A percentile compares a stretch with the other conserved stretches of the same genome.
phyloP scores from a whole-genome alignment of 2,329 filamentous ascomycete genomes.

The Epichloe sylvatica region DNA sequence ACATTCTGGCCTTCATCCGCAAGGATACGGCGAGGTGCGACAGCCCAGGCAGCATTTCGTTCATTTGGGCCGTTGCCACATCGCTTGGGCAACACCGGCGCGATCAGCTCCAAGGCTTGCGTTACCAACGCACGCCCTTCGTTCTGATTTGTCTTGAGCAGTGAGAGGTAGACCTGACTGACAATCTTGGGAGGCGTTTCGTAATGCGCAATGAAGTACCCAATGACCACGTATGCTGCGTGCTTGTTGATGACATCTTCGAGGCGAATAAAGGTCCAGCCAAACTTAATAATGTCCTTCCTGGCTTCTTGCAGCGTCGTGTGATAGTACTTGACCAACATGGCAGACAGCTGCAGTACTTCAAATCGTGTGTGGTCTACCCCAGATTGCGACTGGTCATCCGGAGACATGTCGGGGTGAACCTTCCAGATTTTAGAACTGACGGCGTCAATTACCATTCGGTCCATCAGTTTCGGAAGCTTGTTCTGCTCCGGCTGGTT shows the following conservation, averaged over 20 bases:
- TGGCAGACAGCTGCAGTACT: conserved; percentile 81
- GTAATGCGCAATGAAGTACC: conserved; percentile 94
- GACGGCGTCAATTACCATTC: conserved; percentile 73
- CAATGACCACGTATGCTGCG: conserved; percentile 90
- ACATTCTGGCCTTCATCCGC: conserved; percentile 90
- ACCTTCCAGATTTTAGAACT: conserved; percentile 91
- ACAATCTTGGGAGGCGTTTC: conserved; percentile 95
- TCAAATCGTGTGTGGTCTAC: conserved; percentile 96
- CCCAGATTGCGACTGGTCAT: conserved; percentile 71
- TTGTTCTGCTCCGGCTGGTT: conserved; percentile 40
- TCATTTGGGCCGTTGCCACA: conserved; percentile 58
- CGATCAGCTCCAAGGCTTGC: conserved; percentile 85
- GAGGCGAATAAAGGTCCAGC: conserved; percentile 96
- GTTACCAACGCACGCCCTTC: conserved; percentile 86
- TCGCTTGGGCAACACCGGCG: conserved; percentile 82
- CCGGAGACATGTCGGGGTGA: conserved; percentile 64
- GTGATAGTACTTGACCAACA: conserved; percentile 91
- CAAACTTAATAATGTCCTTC: conserved; percentile 98
- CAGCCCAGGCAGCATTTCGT: conserved; percentile 71
- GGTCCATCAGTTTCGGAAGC: conserved; percentile 66
- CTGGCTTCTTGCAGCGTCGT: conserved; percentile 76
- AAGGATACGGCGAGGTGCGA: conserved; percentile 77
- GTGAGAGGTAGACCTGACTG: conserved; percentile 81
- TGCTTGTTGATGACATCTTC: conserved; percentile 99
- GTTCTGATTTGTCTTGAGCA: conserved; percentile 86